A percentile compares a stretch with the other conserved stretches of the same genome.
Evolutionary conservation across 352 stramenopile genomes (phyloP).

Genomic region (Pythium scleroteichum): DNA sequence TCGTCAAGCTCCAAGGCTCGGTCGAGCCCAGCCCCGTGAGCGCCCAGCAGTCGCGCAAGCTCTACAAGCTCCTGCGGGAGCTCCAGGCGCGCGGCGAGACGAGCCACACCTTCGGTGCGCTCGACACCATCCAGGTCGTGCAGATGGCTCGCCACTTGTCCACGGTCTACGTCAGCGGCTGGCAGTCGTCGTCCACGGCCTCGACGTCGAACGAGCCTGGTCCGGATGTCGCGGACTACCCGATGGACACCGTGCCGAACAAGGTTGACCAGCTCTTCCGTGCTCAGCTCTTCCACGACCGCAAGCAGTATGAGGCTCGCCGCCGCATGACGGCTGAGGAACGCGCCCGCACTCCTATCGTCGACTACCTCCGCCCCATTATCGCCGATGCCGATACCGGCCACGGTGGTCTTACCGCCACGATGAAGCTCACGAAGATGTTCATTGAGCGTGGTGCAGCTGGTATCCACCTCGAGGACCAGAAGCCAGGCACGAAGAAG

Average conservation of each 20-base stretch:
- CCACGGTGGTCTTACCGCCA: constrained; percentile 94
- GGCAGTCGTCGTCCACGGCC: constrained; percentile 95
- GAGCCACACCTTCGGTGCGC: constrained; percentile 86
- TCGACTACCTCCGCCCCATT: constrained; percentile 97
- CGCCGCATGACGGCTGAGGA: constrained; percentile 79
- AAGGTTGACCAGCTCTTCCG: constrained; percentile 98
- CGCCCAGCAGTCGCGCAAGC: constrained; percentile 73
- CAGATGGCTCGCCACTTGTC: constrained; percentile 95
- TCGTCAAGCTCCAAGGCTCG: constrained; percentile 86
- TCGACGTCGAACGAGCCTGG: constrained; percentile 95
- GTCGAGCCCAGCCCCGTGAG: constrained; percentile 45
- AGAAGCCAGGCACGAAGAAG: constrained; percentile 99
- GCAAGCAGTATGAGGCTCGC: constrained; percentile 95
- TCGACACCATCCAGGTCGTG: constrained; percentile 95
- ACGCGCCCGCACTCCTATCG: constrained; percentile 68
- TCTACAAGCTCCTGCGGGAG: constrained; percentile 87
- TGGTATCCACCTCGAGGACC: constrained; percentile 98
- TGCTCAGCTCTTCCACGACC: constrained; percentile 97
- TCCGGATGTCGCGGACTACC: constrained; percentile 98
- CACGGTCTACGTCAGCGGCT: constrained; percentile 97
- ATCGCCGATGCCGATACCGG: constrained; percentile 98
- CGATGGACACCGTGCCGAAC: constrained; percentile 98
- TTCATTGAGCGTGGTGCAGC: constrained; percentile 97
- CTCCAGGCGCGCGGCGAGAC: constrained; percentile 77
- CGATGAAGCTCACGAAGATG: constrained; percentile 99